A percentile compares a stretch with the other conserved stretches of the same genome.
Evolutionary conservation across 2,329 filamentous ascomycete species (phyloP).

Genomic region (Sordariomycetes sp.): DNA sequence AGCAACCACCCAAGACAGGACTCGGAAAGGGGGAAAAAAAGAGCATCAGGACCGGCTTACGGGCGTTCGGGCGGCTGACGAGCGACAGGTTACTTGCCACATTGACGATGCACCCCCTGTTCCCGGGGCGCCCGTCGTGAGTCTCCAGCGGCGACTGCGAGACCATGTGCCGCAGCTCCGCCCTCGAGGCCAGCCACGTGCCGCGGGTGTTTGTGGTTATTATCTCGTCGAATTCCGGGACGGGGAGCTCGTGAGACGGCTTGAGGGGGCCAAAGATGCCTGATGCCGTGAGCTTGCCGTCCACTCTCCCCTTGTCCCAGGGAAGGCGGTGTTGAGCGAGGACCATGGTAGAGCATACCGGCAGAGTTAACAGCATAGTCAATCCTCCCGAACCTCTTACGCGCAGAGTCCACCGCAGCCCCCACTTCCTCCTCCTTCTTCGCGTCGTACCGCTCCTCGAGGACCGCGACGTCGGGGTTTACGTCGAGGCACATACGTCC

Average conservation of each 20-base stretch:
- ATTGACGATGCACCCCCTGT: slow-evolving; percentile 28
- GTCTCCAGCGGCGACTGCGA: slow-evolving; percentile 24
- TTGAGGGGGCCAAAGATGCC: slow-evolving; percentile 23
- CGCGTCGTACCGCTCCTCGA: slow-evolving; percentile 18
- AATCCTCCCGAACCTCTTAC: slow-evolving; percentile 21
- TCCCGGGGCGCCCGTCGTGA: slow-evolving; percentile 26
- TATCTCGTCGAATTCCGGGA: slow-evolving; percentile 26
- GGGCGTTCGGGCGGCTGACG: slow-evolving; percentile 23
- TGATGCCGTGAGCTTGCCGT: not conserved
- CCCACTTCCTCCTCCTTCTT: slow-evolving; percentile 19
- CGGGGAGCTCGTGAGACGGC: slow-evolving; percentile 18
- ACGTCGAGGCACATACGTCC: slow-evolving; percentile 13
- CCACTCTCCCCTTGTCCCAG: not conserved
- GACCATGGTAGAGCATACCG: slow-evolving; percentile 11
- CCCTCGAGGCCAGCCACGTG: slow-evolving; percentile 27
- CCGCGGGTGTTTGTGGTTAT: slow-evolving; percentile 28
- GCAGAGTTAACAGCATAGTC: slow-evolving; percentile 33
- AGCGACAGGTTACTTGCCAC: slow-evolving; percentile 28
- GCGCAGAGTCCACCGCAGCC: slow-evolving; percentile 15
- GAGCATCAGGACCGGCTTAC: no score
- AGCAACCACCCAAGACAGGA: not conserved
- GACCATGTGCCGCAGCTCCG: slow-evolving; percentile 26
- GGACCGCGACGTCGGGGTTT: slow-evolving; percentile 13
- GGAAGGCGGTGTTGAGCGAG: not conserved
- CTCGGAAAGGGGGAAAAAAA: not conserved